Conservation (phyloP, 352 stramenopile species). For the Plasmopara muralis region DNA sequence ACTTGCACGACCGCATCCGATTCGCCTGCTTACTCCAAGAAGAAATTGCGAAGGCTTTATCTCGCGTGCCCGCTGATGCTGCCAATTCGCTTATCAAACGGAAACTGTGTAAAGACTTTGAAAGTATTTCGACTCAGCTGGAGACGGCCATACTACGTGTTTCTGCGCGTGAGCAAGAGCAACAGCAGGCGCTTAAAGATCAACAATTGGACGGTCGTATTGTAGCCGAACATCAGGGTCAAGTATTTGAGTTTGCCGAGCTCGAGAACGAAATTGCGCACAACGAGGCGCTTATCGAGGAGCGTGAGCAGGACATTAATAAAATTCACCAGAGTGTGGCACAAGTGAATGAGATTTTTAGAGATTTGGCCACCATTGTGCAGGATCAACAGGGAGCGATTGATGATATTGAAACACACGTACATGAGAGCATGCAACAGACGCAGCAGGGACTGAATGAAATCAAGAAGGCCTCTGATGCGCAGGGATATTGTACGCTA, state of each 20-base stretch:
- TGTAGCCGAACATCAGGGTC: slow-evolving; percentile 60
- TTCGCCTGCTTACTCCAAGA: slow-evolving; percentile 79
- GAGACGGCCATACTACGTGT: slow-evolving; percentile 63
- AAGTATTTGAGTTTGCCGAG: slow-evolving; percentile 74
- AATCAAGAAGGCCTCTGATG: slow-evolving; percentile 81
- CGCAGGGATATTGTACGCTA: slow-evolving; percentile 59
- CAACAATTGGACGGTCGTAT: slow-evolving; percentile 42
- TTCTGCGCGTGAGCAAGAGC: slow-evolving; percentile 50
- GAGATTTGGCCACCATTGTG: slow-evolving; percentile 80
- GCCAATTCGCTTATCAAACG: slow-evolving; percentile 67
- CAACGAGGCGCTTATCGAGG: slow-evolving; percentile 86
- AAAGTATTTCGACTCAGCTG: slow-evolving; percentile 64
- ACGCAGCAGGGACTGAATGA: slow-evolving; percentile 77
- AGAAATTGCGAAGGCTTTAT: slow-evolving; percentile 64
- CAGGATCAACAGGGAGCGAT: slow-evolving; percentile 79
- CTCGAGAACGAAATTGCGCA: slow-evolving; percentile 81
- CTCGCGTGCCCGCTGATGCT: slow-evolving; percentile 46
- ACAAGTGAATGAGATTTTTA: slow-evolving; percentile 88
- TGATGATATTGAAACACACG: slow-evolving; percentile 80
- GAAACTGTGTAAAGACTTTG: slow-evolving; percentile 80
- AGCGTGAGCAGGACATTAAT: slow-evolving; percentile 80
- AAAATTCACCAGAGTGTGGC: slow-evolving; percentile 87
- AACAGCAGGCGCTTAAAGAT: slow-evolving; percentile 43
- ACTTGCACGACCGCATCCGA: slow-evolving; percentile 77
- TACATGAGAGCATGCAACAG: slow-evolving; percentile 78